Conservation (phyloP, 1,284 basidiomycete species). For the Porodaedalea pini region DNA sequence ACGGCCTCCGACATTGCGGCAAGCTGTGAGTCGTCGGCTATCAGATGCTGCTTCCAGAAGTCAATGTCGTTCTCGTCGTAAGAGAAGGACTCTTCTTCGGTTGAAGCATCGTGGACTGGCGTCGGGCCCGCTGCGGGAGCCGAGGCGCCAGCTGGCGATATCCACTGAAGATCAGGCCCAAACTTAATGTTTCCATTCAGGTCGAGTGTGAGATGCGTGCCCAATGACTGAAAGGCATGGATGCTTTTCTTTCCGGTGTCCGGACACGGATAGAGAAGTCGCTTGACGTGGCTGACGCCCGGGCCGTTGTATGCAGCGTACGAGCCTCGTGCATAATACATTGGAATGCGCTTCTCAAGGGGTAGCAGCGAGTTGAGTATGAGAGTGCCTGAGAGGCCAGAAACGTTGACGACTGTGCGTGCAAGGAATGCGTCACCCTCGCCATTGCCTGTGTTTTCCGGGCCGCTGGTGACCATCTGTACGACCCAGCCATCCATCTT, state of each 20-base stretch:
- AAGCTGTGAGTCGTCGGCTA: constrained; percentile 63
- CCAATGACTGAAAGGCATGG: constrained; percentile 74
- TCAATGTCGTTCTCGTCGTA: constrained; percentile 51
- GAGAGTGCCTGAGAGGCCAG: constrained; percentile 75
- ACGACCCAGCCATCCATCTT: constrained; percentile 65
- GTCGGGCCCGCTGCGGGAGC: background rate
- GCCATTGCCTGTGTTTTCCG: constrained; percentile 33
- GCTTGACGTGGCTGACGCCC: constrained; percentile 61
- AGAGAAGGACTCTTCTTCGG: constrained; percentile 29
- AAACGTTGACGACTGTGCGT: constrained; percentile 81
- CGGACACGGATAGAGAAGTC: constrained; percentile 89
- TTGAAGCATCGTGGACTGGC: background rate
- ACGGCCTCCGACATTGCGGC: constrained; percentile 67
- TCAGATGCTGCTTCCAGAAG: constrained; percentile 74
- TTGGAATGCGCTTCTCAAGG: constrained; percentile 49
- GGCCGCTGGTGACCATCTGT: constrained; percentile 53
- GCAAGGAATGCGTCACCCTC: constrained; percentile 71
- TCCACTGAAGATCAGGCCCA: constrained; percentile 91
- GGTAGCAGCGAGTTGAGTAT: constrained; percentile 72
- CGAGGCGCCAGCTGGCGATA: constrained; percentile 42
- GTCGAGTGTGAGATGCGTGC: constrained; percentile 90
- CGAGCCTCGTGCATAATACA: constrained; percentile 79
- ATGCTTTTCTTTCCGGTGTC: constrained; percentile 44
- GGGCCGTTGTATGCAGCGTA: constrained; percentile 86
- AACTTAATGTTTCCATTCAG: constrained; percentile 86